Evolutionary conservation across 2,329 filamentous ascomycete species (phyloP), one percentile per base, ranked within the genome.

Genomic region (Neurospora sp.): DNA sequence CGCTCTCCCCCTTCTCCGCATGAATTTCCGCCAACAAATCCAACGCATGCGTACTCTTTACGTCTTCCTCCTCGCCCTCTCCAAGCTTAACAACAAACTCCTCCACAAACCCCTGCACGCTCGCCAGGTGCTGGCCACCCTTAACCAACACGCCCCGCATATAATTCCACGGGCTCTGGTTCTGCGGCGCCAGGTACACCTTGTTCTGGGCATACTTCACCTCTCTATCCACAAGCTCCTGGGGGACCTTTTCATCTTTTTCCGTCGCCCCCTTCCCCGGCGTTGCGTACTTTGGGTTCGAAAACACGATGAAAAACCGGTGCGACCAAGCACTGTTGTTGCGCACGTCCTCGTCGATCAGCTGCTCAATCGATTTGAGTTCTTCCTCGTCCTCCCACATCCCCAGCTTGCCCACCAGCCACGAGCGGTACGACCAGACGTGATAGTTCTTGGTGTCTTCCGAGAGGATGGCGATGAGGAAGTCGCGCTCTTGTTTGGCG

Each of bases 241-340:
- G 81, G 0, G 91, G 88, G 2, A 93, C 83, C 67, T 84, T 79
- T 3, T 83, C 80, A 74, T 90, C 88, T 69, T 80, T 78, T 70
- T 84, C 82, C 1, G 84, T 87, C 2, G 86, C 83, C 38, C 82
- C 82, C 8, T 79, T 78, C n/a, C 78, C 82, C 4, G 80, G 76
- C 0, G 86, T 88, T 13, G 82, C 81, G 33, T 81, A 76, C 1
- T 75, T 82, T 23, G 84, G 90, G 83, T 86, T 83, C 78, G 87
- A 86, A 74, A 97, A 97, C 19, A 95, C 89, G n/a, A 98, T 79
- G 79, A 95, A 97, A 84, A 96, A 98, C 68, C 96, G 90, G 83
- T 99, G 95, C 74, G 95, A 96, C 96, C 96, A 99, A 17, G 95
- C 96, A 66, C 92, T 96, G 80, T 99, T 99, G 82, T 99, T 99